Evolutionary conservation across 331 rosid genomes (phyloP).

Genomic region (Spiraea crenata): DNA sequence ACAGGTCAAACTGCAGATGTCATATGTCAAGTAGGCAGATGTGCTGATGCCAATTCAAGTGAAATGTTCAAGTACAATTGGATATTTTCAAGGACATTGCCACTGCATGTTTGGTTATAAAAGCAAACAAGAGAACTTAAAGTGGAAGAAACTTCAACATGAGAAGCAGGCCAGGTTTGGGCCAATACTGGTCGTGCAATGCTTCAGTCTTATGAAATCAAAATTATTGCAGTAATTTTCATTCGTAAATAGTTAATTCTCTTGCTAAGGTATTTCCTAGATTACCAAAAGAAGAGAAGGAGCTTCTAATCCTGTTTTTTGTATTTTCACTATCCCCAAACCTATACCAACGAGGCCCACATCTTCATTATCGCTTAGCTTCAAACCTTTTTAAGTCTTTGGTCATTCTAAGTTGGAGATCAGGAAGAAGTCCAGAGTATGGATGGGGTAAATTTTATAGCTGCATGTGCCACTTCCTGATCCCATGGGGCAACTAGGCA

Average conservation of each 20-base stretch:
- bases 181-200: background rate
- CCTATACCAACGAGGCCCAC: too few species aligned
- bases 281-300: background rate
- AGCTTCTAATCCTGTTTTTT: background rate
- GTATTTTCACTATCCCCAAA: background rate
- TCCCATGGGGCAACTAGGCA: background rate
- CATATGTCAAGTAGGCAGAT: background rate
- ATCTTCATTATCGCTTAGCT: background rate
- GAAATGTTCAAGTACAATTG: background rate
- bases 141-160: background rate
- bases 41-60: conserved; percentile 4
- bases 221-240: background rate
- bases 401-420: background rate
- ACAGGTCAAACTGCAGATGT: background rate
- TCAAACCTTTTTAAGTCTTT: background rate
- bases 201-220: background rate
- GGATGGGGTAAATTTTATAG: background rate
- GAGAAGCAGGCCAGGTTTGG: background rate
- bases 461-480: background rate
- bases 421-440: background rate
- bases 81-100: background rate
- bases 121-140: background rate
- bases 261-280: background rate
- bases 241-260: too few species aligned
- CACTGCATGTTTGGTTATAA: background rate